These are phyloP conservation scores for Verbascum thapsus DNA, from an alignment of 257 asterid species.

Conservation along the genomic window DNA sequence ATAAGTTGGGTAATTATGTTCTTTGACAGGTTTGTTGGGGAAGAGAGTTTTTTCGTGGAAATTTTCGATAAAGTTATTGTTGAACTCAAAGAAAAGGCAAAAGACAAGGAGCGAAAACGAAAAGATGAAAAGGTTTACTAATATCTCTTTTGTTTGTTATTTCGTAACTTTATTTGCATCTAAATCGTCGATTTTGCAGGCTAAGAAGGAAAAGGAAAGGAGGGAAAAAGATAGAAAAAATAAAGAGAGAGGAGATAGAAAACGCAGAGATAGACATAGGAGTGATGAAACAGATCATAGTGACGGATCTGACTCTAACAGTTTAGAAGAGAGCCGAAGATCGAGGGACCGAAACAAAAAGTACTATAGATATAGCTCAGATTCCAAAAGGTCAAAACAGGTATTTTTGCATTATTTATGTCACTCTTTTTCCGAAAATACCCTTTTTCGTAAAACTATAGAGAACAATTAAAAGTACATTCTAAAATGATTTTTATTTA, in stretches of 20 bases:
- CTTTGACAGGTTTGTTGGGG: slow-evolving; percentile 66
- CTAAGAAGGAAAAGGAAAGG: slow-evolving; percentile 69
- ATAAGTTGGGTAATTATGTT: slow-evolving; percentile 23
- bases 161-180: background rate
- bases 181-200: slow-evolving; percentile 43
- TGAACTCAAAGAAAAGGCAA: slow-evolving; percentile 71
- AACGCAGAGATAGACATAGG: slow-evolving; percentile 52
- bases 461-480: no score
- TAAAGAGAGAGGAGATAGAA: no score
- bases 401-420: slow-evolving; percentile 30
- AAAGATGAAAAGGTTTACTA: slow-evolving; percentile 75
- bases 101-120: slow-evolving; percentile 82
- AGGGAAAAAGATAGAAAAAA: slow-evolving; percentile 62
- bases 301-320: slow-evolving; percentile 47
- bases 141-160: slow-evolving; percentile 14
- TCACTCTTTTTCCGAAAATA: no score
- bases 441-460: no score
- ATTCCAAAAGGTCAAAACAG: slow-evolving; percentile 63
- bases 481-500: background rate
- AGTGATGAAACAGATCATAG: slow-evolving; percentile 52
- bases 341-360: slow-evolving; percentile 62
- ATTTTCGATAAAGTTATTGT: slow-evolving; percentile 56
- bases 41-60: slow-evolving; percentile 66
- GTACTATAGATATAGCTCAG: slow-evolving; percentile 51
- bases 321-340: slow-evolving; percentile 56